These are phyloP conservation scores for Asterochloris erici DNA, from an alignment of 139 green algal species.

Conservation along the genomic window DNA sequence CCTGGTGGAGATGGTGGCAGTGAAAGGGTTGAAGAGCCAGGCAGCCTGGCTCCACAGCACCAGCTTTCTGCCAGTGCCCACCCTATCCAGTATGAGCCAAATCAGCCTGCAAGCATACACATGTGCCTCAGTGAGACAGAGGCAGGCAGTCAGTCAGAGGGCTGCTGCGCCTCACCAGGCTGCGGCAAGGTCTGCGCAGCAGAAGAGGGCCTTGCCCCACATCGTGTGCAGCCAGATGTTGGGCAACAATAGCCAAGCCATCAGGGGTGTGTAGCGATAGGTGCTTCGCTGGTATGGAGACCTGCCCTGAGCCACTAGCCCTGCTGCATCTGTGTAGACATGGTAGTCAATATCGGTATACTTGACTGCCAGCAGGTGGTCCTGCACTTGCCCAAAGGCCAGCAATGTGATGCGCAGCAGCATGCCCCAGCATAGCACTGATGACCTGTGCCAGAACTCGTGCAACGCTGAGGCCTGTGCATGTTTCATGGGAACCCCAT, in stretches of 20 bases:
- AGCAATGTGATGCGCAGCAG: slow-evolving; percentile 51
- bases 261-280: slow-evolving; percentile 88
- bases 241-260: slow-evolving; percentile 78
- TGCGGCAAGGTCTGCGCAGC: slow-evolving; percentile 56
- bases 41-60: slow-evolving; percentile 24
- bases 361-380: slow-evolving; percentile 54
- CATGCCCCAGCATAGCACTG: slow-evolving; percentile 6
- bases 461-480: slow-evolving; percentile 17
- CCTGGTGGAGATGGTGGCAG: slow-evolving; percentile 84
- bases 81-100: slow-evolving; percentile 28
- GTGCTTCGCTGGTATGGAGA: slow-evolving; percentile 48
- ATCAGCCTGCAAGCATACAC: slow-evolving; percentile 34
- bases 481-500: not conserved
- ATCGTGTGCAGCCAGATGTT: slow-evolving; percentile 67
- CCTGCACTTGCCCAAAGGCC: slow-evolving; percentile 60
- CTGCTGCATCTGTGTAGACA: slow-evolving; percentile 67
- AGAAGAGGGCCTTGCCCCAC: slow-evolving; percentile 90
- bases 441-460: no score
- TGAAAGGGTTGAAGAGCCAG: slow-evolving; percentile 97
- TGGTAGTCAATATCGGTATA: slow-evolving; percentile 95
- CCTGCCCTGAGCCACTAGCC: slow-evolving; percentile 22
- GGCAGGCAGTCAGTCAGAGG: not conserved
- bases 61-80: not conserved
- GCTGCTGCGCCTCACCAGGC: slow-evolving; percentile 32
- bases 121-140: not conserved